Percentiles rank a stretch among this genome's conserved stretches.
These are phyloP conservation scores for Gamarada debralockiae DNA, from an alignment of 495 filamentous ascomycete species.

Conservation along the genomic window DNA sequence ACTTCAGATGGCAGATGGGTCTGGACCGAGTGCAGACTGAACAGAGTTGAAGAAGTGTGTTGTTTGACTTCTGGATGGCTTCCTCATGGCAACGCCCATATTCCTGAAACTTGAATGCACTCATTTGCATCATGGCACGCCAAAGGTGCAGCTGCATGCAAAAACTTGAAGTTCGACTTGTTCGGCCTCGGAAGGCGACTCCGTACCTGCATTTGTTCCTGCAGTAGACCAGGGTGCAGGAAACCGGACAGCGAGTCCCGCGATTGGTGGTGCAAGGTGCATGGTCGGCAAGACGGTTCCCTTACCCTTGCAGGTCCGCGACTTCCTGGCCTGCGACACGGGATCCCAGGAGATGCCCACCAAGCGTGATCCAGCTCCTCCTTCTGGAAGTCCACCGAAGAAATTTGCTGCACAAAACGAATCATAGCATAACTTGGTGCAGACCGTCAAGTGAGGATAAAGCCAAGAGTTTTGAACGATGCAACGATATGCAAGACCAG, in stretches of 20 bases:
- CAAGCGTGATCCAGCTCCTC: slow-evolving; percentile 2
- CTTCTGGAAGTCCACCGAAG: slow-evolving; percentile 16
- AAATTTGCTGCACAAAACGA: neutral
- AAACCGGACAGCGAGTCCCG: neutral
- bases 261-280: slow-evolving; percentile 4
- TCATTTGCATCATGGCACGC: neutral
- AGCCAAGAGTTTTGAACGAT: neutral
- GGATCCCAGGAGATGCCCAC: neutral
- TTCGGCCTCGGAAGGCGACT: neutral
- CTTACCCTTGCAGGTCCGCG: neutral
- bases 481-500: neutral
- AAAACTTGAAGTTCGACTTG: neutral
- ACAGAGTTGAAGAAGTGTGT: neutral
- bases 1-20: neutral
- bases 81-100: neutral
- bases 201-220: slow-evolving; percentile 24
- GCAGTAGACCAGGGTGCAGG: slow-evolving; percentile 8
- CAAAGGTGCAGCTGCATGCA: neutral
- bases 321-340: neutral
- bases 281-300: slow-evolving; percentile 8
- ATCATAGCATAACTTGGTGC: too few relatives aligned
- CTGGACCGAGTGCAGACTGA: neutral
- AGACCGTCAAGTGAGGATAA: neutral
- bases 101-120: neutral
- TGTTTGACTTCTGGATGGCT: neutral